Conservation (phyloP, 306 rosid genomes). For the Sphenostylis stenocarpa region DNA sequence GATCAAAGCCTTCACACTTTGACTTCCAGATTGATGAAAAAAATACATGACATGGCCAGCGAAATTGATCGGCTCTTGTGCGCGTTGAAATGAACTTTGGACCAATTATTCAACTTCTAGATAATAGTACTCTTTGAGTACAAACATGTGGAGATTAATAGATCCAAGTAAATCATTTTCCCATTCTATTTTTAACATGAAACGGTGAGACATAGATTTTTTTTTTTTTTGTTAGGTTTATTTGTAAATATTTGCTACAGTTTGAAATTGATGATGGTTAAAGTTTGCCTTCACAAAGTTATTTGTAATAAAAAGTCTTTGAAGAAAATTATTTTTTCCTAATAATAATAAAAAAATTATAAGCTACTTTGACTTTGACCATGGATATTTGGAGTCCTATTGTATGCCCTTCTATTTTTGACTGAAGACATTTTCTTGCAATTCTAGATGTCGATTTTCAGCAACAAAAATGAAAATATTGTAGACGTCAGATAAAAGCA, state of each 20-base stretch:
- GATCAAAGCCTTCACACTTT: not conserved
- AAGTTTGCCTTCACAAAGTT: too few species aligned
- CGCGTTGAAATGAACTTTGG: not conserved
- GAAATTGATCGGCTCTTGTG: not conserved
- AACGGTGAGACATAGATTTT: not conserved
- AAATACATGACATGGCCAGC: not conserved
- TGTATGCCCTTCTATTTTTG: too few species aligned
- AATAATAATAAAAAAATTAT: too few species aligned
- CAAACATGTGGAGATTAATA: not conserved
- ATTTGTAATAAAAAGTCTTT: too few species aligned
- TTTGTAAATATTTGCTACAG: not conserved
- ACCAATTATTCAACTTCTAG: conserved; percentile 16
- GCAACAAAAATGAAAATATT: too few species aligned
- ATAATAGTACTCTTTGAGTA: not conserved
- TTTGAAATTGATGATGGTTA: not conserved
- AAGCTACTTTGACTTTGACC: too few species aligned
- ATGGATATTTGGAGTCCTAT: too few species aligned
- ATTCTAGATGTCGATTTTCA: too few species aligned
- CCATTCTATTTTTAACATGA: not conserved
- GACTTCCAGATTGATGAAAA: not conserved
- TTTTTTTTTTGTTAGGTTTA: not conserved
- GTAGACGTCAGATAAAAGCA: too few species aligned
- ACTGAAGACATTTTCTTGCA: too few species aligned
- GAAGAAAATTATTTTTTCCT: too few species aligned
- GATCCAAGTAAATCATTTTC: not conserved